Evolutionary conservation across 2,329 filamentous ascomycete genomes (phyloP).

Genomic region (Tolypocladium sp.): DNA sequence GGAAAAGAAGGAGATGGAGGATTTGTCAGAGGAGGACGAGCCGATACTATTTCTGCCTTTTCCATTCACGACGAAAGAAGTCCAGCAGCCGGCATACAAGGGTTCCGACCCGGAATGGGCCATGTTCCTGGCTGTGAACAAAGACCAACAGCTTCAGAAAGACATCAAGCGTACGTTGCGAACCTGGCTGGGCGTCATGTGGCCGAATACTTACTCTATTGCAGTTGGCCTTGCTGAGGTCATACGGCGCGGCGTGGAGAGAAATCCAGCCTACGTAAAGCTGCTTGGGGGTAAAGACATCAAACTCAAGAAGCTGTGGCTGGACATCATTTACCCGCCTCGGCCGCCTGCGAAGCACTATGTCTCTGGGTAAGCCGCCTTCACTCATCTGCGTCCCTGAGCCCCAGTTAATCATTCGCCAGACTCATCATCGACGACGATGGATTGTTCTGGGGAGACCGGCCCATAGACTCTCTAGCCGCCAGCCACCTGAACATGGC

Average conservation of each 20-base stretch:
- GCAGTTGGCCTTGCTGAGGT: constrained; percentile 22
- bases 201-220: constrained; percentile 6
- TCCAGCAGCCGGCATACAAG: constrained; percentile 41
- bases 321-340: constrained; percentile 52
- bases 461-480: constrained; percentile 36
- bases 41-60: constrained; percentile 50
- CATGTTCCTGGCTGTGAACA: constrained; percentile 48
- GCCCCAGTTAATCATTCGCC: constrained; percentile 1
- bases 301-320: constrained; percentile 43
- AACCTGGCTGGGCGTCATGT: too few relatives aligned
- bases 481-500: constrained; percentile 37
- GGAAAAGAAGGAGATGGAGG: constrained; percentile 30
- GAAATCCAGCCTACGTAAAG: constrained; percentile 29
- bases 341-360: constrained; percentile 50
- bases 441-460: constrained; percentile 35
- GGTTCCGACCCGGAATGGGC: constrained; percentile 55
- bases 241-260: constrained; percentile 27
- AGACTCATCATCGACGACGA: constrained; percentile 43
- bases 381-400: constrained; percentile 8
- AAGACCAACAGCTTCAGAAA: constrained; percentile 37
- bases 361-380: constrained; percentile 45
- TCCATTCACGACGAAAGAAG: constrained; percentile 44
- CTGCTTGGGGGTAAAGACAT: constrained; percentile 37
- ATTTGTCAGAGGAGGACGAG: constrained; percentile 32
- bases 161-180: constrained; percentile 35